phyloP scores from a whole-genome alignment of 345 rosid species.

The Eucalyptus curtisii region DNA sequence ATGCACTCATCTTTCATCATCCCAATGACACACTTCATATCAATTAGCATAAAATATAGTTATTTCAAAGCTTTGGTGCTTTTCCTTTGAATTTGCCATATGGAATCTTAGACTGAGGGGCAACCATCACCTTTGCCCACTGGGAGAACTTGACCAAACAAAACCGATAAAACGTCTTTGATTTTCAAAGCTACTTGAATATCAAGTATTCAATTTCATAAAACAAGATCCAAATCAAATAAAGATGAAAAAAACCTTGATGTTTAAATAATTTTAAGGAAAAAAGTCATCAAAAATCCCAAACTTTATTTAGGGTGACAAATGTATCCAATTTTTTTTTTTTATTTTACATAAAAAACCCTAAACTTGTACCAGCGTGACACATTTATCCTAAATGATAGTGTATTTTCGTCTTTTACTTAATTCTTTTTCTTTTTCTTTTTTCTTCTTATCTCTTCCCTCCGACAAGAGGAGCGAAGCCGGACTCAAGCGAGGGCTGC shows the following conservation, averaged over 20 bases:
- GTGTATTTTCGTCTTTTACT: too few relatives aligned
- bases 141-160: neutral
- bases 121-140: neutral
- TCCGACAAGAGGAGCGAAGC: rapidly evolving
- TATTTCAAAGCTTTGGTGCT: neutral
- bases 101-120: neutral
- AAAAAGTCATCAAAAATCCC: too few relatives aligned
- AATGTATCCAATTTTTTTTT: too few relatives aligned
- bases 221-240: neutral
- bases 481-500: rapidly evolving
- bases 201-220: neutral
- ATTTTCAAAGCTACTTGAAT: neutral
- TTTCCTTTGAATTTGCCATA: neutral
- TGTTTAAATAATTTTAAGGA: neutral
- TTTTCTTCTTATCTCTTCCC: too few relatives aligned
- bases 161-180: neutral
- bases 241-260: neutral
- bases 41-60: neutral
- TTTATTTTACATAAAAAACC: too few relatives aligned
- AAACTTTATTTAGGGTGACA: too few relatives aligned
- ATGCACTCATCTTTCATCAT: neutral
- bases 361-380: rapidly evolving
- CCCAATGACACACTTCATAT: neutral
- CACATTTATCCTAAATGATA: too few relatives aligned
- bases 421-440: too few relatives aligned